Evolutionary conservation across 1,284 basidiomycete species (phyloP).

Genomic region (Ustilago loliicola): DNA sequence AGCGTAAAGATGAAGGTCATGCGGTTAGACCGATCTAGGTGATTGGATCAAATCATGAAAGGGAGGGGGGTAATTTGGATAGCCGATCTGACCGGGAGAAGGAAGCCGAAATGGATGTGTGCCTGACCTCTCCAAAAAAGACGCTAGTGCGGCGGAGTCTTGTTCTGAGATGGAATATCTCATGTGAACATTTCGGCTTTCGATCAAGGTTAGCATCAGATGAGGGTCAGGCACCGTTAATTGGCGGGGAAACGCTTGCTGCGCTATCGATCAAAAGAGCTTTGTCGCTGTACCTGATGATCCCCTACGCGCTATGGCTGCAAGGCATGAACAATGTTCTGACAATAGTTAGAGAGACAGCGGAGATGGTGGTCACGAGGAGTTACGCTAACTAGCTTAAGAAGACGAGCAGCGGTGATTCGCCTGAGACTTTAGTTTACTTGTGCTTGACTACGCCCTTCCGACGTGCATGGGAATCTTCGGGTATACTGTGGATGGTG

Average conservation of each 20-base stretch:
- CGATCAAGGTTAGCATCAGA: background rate
- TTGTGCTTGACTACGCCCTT: background rate
- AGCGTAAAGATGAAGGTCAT: background rate
- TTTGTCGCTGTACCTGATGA: too few relatives aligned
- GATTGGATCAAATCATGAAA: background rate
- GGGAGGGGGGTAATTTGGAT: background rate
- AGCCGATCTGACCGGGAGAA: background rate
- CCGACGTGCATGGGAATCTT: background rate
- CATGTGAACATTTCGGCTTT: background rate
- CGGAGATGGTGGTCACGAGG: background rate
- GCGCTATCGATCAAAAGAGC: too few relatives aligned
- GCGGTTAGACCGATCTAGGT: background rate
- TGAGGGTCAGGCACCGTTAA: background rate
- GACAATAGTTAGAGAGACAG: background rate
- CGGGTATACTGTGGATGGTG: background rate
- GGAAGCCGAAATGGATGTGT: background rate
- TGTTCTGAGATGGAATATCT: conserved; percentile 1
- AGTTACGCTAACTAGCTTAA: background rate
- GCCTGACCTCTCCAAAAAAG: background rate
- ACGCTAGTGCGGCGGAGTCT: conserved; percentile 6
- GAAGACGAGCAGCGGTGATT: background rate
- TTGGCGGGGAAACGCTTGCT: too few relatives aligned
- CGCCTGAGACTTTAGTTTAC: background rate
- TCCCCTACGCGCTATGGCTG: too few relatives aligned
- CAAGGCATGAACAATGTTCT: too few relatives aligned